These are phyloP conservation scores for Phytopythium montanum DNA, from an alignment of 352 stramenopile species.

Conservation along the genomic window DNA sequence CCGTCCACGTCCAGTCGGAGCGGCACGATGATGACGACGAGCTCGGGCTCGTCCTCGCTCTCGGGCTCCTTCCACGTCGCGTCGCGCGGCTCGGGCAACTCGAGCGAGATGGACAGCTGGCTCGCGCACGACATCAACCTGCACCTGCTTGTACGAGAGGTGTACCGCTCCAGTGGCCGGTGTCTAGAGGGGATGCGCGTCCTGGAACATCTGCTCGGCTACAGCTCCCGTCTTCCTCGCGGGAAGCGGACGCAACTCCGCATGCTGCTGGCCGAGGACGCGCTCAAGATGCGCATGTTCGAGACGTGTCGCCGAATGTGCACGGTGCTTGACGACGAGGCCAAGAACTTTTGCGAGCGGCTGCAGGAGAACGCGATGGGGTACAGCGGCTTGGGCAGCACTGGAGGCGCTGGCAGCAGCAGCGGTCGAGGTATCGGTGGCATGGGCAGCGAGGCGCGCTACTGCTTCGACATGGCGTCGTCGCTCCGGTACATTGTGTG, in stretches of 20 bases:
- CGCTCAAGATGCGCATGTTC: conserved; percentile 67
- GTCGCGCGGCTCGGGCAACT: conserved; percentile 47
- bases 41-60: conserved; percentile 59
- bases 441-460: conserved; percentile 73
- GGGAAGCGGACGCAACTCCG: conserved; percentile 76
- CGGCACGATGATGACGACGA: conserved; percentile 65
- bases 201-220: conserved; percentile 73
- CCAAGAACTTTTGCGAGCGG: conserved; percentile 67
- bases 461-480: conserved; percentile 81
- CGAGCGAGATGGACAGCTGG: conserved; percentile 73
- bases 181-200: conserved; percentile 77
- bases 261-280: conserved; percentile 78
- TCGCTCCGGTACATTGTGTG: conserved; percentile 68
- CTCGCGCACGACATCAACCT: conserved; percentile 82
- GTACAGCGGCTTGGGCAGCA: conserved; percentile 39
- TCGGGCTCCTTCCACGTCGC: conserved; percentile 54
- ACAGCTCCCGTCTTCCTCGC: conserved; percentile 62
- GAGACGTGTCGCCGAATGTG: conserved; percentile 78
- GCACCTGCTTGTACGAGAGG: conserved; percentile 73
- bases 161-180: conserved; percentile 77
- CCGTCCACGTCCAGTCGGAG: conserved; percentile 44
- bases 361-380: conserved; percentile 68
- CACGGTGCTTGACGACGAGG: conserved; percentile 66
- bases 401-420: conserved; percentile 52
- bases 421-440: conserved; percentile 56